Evolutionary conservation across 805 yeast genomes (phyloP).

Genomic region (Torulaspora delbrueckii): DNA sequence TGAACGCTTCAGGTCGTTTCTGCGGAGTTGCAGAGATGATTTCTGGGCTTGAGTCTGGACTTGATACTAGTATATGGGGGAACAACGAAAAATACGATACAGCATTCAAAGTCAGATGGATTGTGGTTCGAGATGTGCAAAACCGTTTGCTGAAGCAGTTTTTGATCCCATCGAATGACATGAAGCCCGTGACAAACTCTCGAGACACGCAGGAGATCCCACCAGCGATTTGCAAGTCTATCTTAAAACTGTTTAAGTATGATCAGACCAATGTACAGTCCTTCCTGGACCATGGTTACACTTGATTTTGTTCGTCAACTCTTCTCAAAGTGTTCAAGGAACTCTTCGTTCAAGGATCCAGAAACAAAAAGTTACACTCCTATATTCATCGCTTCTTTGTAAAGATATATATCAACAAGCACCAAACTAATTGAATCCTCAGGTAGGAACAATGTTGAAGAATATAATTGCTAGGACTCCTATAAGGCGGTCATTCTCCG

Average conservation of each 20-base stretch:
- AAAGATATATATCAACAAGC: neutral
- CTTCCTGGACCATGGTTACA: constrained; percentile 20
- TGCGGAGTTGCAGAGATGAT: constrained; percentile 57
- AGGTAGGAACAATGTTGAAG: constrained; percentile 5
- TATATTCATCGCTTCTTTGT: constrained; percentile 1
- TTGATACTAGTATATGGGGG: constrained; percentile 44
- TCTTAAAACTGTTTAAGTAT: constrained; percentile 42
- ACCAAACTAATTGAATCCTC: neutral
- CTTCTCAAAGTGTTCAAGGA: neutral
- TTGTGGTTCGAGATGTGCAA: constrained; percentile 46
- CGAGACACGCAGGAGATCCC: constrained; percentile 61
- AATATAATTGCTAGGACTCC: neutral
- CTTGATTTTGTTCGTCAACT: neutral
- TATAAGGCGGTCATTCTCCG: constrained; percentile 14
- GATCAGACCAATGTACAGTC: constrained; percentile 17
- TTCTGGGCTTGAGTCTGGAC: constrained; percentile 26
- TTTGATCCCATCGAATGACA: constrained; percentile 42
- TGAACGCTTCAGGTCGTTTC: constrained; percentile 52
- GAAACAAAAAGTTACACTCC: constrained; percentile 1
- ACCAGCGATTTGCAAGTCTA: constrained; percentile 41
- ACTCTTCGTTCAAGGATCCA: neutral
- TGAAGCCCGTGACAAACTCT: constrained; percentile 51
- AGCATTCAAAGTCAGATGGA: constrained; percentile 52
- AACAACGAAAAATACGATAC: constrained; percentile 46
- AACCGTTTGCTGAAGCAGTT: constrained; percentile 45